Percentiles rank a stretch among this genome's conserved stretches.
Evolutionary conservation across 1,139 yeast species (phyloP).

Genomic region (Debaryomyces sp.): DNA sequence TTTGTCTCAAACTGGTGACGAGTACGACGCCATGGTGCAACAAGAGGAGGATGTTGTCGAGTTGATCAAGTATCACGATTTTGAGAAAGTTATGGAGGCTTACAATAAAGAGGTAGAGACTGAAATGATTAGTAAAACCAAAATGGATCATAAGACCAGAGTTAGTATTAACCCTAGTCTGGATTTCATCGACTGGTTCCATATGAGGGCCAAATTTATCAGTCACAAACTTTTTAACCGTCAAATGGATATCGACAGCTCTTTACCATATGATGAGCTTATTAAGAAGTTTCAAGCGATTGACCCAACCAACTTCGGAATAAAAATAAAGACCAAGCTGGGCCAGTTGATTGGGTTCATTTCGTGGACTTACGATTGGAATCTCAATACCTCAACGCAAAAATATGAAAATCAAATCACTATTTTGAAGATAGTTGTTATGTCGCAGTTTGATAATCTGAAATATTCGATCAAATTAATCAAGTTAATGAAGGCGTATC

Average conservation of each 20-base stretch:
- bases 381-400: conserved; percentile 9
- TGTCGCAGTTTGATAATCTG: conserved; percentile 21
- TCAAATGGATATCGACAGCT: conserved; percentile 21
- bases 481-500: conserved; percentile 24
- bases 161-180: conserved; percentile 33
- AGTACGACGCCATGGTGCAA: background rate
- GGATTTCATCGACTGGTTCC: conserved; percentile 47
- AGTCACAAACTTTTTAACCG: conserved; percentile 31
- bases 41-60: conserved; percentile 10
- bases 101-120: conserved; percentile 24
- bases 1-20: background rate
- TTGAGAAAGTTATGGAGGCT: conserved; percentile 26
- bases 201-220: conserved; percentile 42
- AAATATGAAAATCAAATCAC: conserved; percentile 27
- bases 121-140: conserved; percentile 20
- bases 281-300: conserved; percentile 20
- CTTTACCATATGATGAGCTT: conserved; percentile 28
- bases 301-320: conserved; percentile 36
- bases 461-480: conserved; percentile 25
- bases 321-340: conserved; percentile 22
- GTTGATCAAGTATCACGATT: conserved; percentile 34
- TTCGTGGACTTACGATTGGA: conserved; percentile 48
- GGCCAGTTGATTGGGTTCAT: conserved; percentile 32
- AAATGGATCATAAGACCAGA: conserved; percentile 30
- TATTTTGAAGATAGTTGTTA: conserved; percentile 31